Base-by-base conservation (phyloP, 129 eudicot species). In the Helianthus tuberosus region DNA sequence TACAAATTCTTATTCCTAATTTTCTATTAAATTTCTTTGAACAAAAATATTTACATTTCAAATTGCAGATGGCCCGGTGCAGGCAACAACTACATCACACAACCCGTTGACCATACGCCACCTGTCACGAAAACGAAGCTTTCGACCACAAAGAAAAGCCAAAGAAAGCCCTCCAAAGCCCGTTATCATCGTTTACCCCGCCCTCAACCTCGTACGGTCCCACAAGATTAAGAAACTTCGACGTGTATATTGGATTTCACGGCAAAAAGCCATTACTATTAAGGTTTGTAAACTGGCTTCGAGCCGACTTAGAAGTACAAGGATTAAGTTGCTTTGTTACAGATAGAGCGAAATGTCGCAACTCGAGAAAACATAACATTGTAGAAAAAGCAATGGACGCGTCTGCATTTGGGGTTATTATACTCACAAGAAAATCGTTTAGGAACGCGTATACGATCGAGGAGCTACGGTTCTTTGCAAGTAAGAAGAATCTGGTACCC, bases 401-500 rank as follows among this genome's bases (percentile, higher is more conserved):
- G 51, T 78, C 92, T 62, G 82, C 93, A 35, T 94, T 83, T 76
- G 98, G 98, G 62, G 91, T 90, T 29, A 89, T 94, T 68, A 84
- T 94, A 61, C 69, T 94, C 67, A 94, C 98, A 11, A 84, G 82
- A 76, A 94, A 90, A 79, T 94, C 98, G 2, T 90, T 94, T 44
- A 86, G 86, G 75, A 94, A 94, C 77, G 96, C 97, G 0, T 90
- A 86, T 59, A 88, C 97, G 23, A 85, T 94, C 3, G 99, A 94
- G 77, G 99, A 94, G 81, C 64, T 94, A 61, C 69, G 87, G 57
- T 91, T 85, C 83, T 94, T 94, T 80, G 79, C 91, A 8, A 80
- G 91, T 72, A 94, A 94, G 76, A 88, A 94, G 87, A 94, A 91
- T 71, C 78, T 94, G 78, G 99, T 94, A 25, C 99, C 99, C 98